Conservation (phyloP, 306 rosid species). For the Rubus parviflorus region DNA sequence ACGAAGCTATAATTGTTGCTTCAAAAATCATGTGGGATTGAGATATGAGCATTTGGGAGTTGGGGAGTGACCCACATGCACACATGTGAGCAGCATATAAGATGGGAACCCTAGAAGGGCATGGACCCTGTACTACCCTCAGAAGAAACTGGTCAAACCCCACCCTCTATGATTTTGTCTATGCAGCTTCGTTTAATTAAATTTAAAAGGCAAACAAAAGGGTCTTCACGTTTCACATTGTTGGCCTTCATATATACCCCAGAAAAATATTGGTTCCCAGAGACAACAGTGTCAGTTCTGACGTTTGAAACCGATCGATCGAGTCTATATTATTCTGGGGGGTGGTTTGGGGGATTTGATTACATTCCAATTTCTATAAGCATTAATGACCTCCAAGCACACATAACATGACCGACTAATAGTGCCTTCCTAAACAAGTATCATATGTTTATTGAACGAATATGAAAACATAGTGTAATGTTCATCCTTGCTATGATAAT, state of each 20-base stretch:
- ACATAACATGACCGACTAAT: conserved; percentile 6
- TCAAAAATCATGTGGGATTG: conserved; percentile 48
- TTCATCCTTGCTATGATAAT: background rate
- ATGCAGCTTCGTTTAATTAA: conserved; percentile 3
- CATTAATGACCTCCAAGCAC: conserved; percentile 1
- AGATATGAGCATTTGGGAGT: conserved; percentile 29
- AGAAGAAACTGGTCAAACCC: conserved; percentile 8
- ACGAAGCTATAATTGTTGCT: background rate
- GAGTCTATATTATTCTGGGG: background rate
- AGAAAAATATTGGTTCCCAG: background rate
- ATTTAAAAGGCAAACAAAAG: background rate
- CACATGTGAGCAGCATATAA: conserved; percentile 53
- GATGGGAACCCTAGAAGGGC: background rate
- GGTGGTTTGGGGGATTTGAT: background rate
- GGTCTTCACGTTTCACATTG: conserved; percentile 13
- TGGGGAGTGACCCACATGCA: conserved; percentile 51
- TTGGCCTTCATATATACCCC: conserved; percentile 6
- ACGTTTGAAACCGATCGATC: conserved; percentile 18
- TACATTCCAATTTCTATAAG: background rate
- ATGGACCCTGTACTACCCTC: conserved; percentile 28
- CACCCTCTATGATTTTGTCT: conserved; percentile 22
- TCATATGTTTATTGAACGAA: background rate
- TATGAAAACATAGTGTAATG: no score
- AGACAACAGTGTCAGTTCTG: conserved; percentile 17
- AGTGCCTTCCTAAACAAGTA: background rate